Evolutionary conservation across 164 flowering plant genomes (phyloP).

Genomic region (Vitis rupestris): DNA sequence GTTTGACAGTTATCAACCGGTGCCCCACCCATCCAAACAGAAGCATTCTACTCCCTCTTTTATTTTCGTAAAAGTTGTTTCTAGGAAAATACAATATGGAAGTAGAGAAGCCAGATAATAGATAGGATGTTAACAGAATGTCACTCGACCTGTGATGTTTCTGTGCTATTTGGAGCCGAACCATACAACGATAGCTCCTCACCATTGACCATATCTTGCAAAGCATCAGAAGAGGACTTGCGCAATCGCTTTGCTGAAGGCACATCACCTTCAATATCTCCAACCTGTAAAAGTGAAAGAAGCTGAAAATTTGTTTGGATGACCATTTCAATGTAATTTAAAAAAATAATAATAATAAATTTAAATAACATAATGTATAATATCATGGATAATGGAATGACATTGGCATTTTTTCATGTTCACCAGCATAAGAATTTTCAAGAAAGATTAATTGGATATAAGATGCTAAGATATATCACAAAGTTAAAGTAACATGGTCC

Average conservation of each 20-base stretch:
- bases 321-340: not conserved
- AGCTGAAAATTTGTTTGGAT: not conserved
- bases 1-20: too few relatives aligned
- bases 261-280: slow-evolving; percentile 83
- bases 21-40: too few relatives aligned
- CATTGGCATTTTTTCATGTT: too few relatives aligned
- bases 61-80: not conserved
- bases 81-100: not conserved
- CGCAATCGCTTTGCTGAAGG: slow-evolving; percentile 73
- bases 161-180: slow-evolving; percentile 69
- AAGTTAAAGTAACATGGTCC: not conserved
- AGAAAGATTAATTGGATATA: too few relatives aligned
- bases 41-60: too few relatives aligned
- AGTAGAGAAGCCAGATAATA: not conserved
- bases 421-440: too few relatives aligned
- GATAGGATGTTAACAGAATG: not conserved
- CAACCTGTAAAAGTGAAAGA: slow-evolving; percentile 43
- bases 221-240: slow-evolving; percentile 76
- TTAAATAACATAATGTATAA: too few relatives aligned
- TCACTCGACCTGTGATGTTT: slow-evolving; percentile 70
- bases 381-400: too few relatives aligned
- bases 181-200: slow-evolving; percentile 92
- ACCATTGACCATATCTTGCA: slow-evolving; percentile 70
- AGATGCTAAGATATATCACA: too few relatives aligned
- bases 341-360: not conserved